Evolutionary conservation across 2,329 filamentous ascomycete genomes (phyloP).

Genomic region (Colletotrichum tropicale): DNA sequence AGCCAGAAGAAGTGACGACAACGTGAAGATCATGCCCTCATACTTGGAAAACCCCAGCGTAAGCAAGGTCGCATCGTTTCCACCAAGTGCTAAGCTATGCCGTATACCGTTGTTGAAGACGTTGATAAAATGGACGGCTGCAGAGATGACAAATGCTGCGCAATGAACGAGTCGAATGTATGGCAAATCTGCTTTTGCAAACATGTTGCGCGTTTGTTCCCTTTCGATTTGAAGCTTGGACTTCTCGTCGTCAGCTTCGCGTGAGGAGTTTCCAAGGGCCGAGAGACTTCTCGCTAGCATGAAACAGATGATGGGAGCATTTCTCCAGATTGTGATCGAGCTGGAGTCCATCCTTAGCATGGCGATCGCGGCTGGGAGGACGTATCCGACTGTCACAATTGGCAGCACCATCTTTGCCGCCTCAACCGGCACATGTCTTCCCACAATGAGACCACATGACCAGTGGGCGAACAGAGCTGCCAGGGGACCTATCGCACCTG

Average conservation of each 20-base stretch:
- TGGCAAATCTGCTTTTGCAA: neutral
- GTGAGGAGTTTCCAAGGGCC: neutral
- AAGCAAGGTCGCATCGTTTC: too few relatives aligned
- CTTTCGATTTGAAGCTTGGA: neutral
- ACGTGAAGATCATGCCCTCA: too few relatives aligned
- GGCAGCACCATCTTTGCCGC: neutral
- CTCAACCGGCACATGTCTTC: neutral
- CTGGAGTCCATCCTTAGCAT: accelerated
- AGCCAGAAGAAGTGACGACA: too few relatives aligned
- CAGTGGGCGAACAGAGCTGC: neutral
- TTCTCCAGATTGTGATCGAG: neutral
- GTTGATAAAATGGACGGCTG: too few relatives aligned
- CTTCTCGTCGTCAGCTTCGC: neutral
- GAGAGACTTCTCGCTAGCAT: neutral
- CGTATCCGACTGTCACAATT: neutral
- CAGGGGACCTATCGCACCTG: accelerated
- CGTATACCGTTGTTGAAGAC: too few relatives aligned
- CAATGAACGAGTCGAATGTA: accelerated
- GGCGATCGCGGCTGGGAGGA: accelerated
- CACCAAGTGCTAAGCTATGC: too few relatives aligned
- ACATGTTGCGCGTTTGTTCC: accelerated
- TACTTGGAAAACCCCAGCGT: too few relatives aligned
- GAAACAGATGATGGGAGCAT: neutral
- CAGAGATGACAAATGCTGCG: too few relatives aligned
- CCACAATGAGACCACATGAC: neutral